phyloP scores from a whole-genome alignment of 1,284 basidiomycete species.

The Tilletia indica region DNA sequence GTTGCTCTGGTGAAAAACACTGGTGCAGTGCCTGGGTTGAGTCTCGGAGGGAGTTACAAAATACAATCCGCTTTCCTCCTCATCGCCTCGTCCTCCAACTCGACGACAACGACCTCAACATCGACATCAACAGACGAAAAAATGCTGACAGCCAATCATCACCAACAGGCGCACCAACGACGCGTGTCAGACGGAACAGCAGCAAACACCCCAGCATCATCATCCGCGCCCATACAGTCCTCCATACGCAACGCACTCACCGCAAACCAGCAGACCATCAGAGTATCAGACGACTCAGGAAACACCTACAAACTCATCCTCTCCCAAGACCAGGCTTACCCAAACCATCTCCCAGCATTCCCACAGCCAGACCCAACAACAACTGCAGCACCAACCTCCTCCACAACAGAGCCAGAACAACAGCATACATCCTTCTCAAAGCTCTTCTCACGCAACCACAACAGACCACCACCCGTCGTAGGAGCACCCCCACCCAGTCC shows the following conservation, averaged over 20 bases:
- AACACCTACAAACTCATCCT: conserved; percentile 10
- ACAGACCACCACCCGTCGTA: not conserved
- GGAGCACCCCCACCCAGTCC: conserved; percentile 11
- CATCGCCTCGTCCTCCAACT: too few species aligned
- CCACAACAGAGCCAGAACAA: not conserved
- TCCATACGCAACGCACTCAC: conserved; percentile 9
- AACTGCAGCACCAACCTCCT: not conserved
- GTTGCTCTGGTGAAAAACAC: too few species aligned
- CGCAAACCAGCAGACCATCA: conserved; percentile 15
- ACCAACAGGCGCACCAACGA: not conserved
- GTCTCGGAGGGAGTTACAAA: too few species aligned
- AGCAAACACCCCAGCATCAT: not conserved
- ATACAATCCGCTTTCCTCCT: too few species aligned
- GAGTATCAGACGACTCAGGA: conserved; percentile 13
- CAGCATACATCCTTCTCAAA: not conserved
- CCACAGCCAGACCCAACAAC: not conserved
- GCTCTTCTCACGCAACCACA: not conserved
- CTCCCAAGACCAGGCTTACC: conserved; percentile 12
- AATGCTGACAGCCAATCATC: conserved; percentile 1
- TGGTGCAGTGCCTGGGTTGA: too few species aligned
- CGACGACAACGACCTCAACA: not conserved
- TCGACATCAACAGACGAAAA: not conserved
- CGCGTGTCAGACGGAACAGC: too few species aligned
- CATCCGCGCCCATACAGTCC: conserved; percentile 7
- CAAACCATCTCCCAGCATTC: conserved; percentile 9